Evolutionary conservation across 371 early-diverging fungal species (phyloP).

Genomic region (Mucor plumbeus): DNA sequence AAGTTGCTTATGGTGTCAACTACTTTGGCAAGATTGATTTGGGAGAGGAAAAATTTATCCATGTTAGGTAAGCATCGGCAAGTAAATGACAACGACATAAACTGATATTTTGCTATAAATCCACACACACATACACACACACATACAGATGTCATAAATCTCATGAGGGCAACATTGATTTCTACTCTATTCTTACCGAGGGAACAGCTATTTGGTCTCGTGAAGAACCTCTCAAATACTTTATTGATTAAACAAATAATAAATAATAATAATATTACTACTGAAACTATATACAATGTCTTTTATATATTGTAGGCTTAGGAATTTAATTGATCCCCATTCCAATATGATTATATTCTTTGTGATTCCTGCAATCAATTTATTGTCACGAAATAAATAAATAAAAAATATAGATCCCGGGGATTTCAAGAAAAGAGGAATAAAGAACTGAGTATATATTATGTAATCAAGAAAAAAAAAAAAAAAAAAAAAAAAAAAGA

Average conservation of each 20-base stretch:
- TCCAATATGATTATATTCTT: no score
- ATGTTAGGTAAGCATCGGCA: constrained; percentile 45
- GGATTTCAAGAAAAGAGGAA: neutral
- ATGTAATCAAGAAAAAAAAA: constrained; percentile 1
- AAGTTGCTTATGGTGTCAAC: constrained; percentile 57
- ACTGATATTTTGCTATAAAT: neutral
- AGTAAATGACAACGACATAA: no score
- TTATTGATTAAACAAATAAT: constrained; percentile 47
- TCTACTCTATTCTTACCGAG: constrained; percentile 54
- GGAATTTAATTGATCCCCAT: no score
- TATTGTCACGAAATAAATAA: no score
- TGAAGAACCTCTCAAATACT: constrained; percentile 58
- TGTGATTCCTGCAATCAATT: no score
- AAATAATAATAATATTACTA: neutral
- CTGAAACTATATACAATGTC: no score
- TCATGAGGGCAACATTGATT: constrained; percentile 38
- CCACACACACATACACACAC: no score
- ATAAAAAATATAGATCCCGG: neutral
- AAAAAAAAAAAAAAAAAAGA: no score
- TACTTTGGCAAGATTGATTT: constrained; percentile 62
- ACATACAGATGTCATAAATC: constrained; percentile 51
- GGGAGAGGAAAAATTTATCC: constrained; percentile 54
- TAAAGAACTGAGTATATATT: neutral
- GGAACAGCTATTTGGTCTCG: constrained; percentile 60
- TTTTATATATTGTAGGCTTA: no score